These are phyloP conservation scores for Calonectria montana DNA, from an alignment of 2,329 filamentous ascomycete species.

Conservation along the genomic window DNA sequence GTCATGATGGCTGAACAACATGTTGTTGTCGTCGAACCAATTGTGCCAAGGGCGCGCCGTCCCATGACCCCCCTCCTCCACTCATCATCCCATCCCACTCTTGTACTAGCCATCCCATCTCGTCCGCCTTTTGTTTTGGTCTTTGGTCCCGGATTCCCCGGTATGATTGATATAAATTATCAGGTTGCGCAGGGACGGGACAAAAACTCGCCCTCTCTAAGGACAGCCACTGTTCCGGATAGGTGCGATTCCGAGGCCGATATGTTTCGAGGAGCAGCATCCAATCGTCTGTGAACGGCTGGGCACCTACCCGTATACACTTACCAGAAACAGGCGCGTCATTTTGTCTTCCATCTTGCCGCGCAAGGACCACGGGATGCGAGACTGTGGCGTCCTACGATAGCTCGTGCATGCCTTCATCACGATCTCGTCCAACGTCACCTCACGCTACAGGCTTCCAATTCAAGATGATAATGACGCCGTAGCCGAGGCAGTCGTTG, in stretches of 20 bases:
- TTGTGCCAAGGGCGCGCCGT: constrained; percentile 2
- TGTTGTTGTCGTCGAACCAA: not conserved
- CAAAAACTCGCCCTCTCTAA: too few relatives aligned
- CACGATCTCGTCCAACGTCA: not conserved
- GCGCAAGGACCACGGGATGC: not conserved
- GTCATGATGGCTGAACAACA: not conserved
- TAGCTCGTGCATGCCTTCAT: not conserved
- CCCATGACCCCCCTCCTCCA: not conserved
- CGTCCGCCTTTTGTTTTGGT: not conserved
- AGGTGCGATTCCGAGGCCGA: not conserved
- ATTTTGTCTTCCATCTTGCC: not conserved
- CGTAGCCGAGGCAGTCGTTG: not conserved
- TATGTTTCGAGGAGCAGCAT: not conserved
- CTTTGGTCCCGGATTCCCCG: too few relatives aligned
- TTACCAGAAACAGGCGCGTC: not conserved
- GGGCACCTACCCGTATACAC: not conserved
- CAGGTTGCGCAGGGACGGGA: too few relatives aligned
- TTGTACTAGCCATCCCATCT: not conserved
- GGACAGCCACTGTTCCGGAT: not conserved
- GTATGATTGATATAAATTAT: not conserved
- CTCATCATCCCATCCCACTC: not conserved
- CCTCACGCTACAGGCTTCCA: not conserved
- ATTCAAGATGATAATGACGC: constrained; percentile 13
- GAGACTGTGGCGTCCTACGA: constrained; percentile 12
- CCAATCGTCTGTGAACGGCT: not conserved